A percentile compares a stretch with the other conserved stretches of the same genome.
Conservation (phyloP, 495 filamentous ascomycete species). For the Lophium mytilinum region DNA sequence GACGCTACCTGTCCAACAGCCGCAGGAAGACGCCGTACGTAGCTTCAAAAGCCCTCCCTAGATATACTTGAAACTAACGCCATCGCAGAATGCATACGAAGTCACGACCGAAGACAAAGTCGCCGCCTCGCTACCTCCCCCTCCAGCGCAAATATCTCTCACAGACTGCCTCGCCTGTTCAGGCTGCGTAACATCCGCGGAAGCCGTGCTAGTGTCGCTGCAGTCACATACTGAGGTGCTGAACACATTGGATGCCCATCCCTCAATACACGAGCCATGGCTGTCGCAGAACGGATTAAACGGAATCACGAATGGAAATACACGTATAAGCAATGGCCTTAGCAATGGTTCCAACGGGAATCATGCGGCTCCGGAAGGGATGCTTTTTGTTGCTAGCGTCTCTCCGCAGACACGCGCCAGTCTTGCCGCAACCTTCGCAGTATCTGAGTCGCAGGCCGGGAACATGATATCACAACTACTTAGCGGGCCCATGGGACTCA, state of each 20-base stretch:
- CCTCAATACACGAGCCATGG: conserved; percentile 35
- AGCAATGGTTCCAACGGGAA: conserved; percentile 25
- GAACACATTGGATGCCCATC: conserved; percentile 62
- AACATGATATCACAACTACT: conserved; percentile 79
- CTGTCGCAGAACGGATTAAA: conserved; percentile 27
- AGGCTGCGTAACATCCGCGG: conserved; percentile 93
- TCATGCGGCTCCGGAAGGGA: conserved; percentile 41
- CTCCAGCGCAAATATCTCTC: conserved; percentile 82
- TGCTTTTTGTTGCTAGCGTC: conserved; percentile 81
- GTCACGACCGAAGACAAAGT: conserved; percentile 85
- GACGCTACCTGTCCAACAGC: conserved; percentile 58
- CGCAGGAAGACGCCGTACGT: conserved; percentile 22
- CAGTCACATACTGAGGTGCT: conserved; percentile 91
- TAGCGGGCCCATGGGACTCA: conserved; percentile 58
- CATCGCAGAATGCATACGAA: conserved; percentile 61
- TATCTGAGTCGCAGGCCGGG: conserved; percentile 64
- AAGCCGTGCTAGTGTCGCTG: conserved; percentile 85
- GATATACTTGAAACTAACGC: conserved; percentile 12
- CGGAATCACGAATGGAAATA: conserved; percentile 23
- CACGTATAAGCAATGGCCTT: conserved; percentile 8
- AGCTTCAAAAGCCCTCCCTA: conserved; percentile 8
- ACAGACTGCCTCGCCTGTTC: conserved; percentile 97
- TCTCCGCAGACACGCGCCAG: conserved; percentile 84
- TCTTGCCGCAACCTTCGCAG: conserved; percentile 69
- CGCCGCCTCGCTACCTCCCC: conserved; percentile 45